Evolutionary conservation across 805 yeast species (phyloP).

Genomic region (Myxozyma lipomycoides): DNA sequence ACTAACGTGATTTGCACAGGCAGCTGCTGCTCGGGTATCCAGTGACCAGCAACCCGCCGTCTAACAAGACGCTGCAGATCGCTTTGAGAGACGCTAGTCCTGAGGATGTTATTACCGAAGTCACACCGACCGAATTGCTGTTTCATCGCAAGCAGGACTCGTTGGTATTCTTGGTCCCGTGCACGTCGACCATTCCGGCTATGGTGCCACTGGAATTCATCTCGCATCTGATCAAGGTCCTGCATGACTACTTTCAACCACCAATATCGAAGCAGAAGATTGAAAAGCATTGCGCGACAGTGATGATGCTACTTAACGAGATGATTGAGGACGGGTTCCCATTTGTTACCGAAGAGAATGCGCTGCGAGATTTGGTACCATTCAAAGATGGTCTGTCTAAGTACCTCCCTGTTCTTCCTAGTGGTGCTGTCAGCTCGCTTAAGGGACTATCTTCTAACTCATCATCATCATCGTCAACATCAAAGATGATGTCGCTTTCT

Average conservation of each 20-base stretch:
- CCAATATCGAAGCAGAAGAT: slow-evolving; percentile 42
- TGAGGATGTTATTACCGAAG: slow-evolving; percentile 24
- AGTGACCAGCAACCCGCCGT: slow-evolving; percentile 37
- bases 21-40: slow-evolving; percentile 42
- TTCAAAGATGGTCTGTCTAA: slow-evolving; percentile 53
- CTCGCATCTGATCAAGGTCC: slow-evolving; percentile 46
- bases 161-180: slow-evolving; percentile 34
- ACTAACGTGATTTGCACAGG: slow-evolving; percentile 26
- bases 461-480: slow-evolving; percentile 11
- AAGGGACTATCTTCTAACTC: slow-evolving; percentile 19
- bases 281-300: slow-evolving; percentile 64
- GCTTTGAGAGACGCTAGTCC: slow-evolving; percentile 19
- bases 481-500: slow-evolving; percentile 2
- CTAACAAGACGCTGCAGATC: slow-evolving; percentile 33
- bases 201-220: slow-evolving; percentile 54
- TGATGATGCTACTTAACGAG: slow-evolving; percentile 68
- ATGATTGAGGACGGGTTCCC: slow-evolving; percentile 78
- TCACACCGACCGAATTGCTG: slow-evolving; percentile 34
- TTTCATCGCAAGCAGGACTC: slow-evolving; percentile 32
- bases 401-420: slow-evolving; percentile 44
- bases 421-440: slow-evolving; percentile 28
- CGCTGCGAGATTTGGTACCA: slow-evolving; percentile 66
- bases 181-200: slow-evolving; percentile 43
- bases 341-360: slow-evolving; percentile 64
- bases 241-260: slow-evolving; percentile 56